Evolutionary conservation across 305 asterid species (phyloP).

Genomic region (Rubia tinctorum): DNA sequence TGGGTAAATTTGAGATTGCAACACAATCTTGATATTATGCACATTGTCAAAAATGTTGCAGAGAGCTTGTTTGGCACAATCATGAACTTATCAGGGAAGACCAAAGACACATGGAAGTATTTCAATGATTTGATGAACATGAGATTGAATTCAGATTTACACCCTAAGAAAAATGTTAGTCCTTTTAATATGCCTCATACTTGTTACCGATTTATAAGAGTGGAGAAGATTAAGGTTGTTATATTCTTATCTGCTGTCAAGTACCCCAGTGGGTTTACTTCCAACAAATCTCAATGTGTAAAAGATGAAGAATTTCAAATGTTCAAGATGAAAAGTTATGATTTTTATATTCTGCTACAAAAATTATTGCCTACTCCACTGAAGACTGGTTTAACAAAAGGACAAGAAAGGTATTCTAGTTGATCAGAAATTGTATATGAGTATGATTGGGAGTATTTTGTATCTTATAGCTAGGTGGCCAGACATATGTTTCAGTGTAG

Average conservation of each 20-base stretch:
- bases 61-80: background rate
- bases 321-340: slow-evolving; percentile 18
- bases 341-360: slow-evolving; percentile 21
- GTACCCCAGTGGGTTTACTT: no score
- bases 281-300: slow-evolving; percentile 15
- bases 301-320: slow-evolving; percentile 12
- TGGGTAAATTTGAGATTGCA: background rate
- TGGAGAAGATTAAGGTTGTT: slow-evolving; percentile 4
- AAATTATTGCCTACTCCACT: slow-evolving; percentile 1
- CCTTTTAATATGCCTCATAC: background rate
- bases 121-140: background rate
- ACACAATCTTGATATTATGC: background rate
- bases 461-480: no score
- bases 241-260: background rate
- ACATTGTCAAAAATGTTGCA: background rate
- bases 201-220: background rate
- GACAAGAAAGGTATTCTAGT: no score
- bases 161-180: background rate
- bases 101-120: background rate
- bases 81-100: background rate
- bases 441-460: no score
- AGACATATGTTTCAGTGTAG: no score
- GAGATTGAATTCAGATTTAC: background rate
- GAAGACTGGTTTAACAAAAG: background rate
- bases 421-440: no score